Percentiles rank a stretch among this genome's conserved stretches.
Conservation (phyloP, 2,329 filamentous ascomycete species). For the Stylonectria norvegica region DNA sequence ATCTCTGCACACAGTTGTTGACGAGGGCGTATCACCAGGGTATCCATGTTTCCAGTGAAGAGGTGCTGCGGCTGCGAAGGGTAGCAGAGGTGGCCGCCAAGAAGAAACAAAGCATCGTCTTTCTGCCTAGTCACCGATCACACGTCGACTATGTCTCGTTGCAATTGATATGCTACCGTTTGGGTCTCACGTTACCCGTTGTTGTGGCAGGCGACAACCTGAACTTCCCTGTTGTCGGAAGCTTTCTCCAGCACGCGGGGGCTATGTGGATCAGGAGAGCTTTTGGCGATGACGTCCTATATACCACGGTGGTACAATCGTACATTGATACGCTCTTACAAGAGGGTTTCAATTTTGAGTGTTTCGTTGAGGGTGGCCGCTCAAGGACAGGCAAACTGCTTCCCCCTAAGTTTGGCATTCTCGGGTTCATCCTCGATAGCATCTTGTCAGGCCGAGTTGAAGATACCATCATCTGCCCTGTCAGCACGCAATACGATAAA, state of each 20-base stretch:
- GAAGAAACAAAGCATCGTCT: slow-evolving; percentile 93
- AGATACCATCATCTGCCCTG: slow-evolving; percentile 90
- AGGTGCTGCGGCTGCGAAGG: slow-evolving; percentile 76
- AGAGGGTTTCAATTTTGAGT: slow-evolving; percentile 91
- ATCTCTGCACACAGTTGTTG: slow-evolving; percentile 79
- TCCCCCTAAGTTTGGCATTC: slow-evolving; percentile 91
- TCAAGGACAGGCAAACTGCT: slow-evolving; percentile 92
- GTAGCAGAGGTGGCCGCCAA: slow-evolving; percentile 79
- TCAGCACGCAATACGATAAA: slow-evolving; percentile 98
- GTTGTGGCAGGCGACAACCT: slow-evolving; percentile 95
- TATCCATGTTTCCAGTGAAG: slow-evolving; percentile 93
- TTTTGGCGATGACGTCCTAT: slow-evolving; percentile 89
- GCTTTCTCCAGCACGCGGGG: slow-evolving; percentile 90
- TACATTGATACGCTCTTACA: slow-evolving; percentile 93
- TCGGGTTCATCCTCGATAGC: slow-evolving; percentile 88
- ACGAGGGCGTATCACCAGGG: slow-evolving; percentile 95
- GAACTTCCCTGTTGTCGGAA: slow-evolving; percentile 86
- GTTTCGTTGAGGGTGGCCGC: slow-evolving; percentile 93
- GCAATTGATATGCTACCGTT: slow-evolving; percentile 90
- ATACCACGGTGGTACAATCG: slow-evolving; percentile 87
- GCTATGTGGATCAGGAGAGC: slow-evolving; percentile 94
- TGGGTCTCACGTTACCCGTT: slow-evolving; percentile 83
- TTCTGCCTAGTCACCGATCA: slow-evolving; percentile 88
- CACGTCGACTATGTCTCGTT: slow-evolving; percentile 96
- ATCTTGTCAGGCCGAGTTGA: slow-evolving; percentile 82